Base-by-base conservation (phyloP, 73 alveolate species). In the Urostyla sp. region DNA sequence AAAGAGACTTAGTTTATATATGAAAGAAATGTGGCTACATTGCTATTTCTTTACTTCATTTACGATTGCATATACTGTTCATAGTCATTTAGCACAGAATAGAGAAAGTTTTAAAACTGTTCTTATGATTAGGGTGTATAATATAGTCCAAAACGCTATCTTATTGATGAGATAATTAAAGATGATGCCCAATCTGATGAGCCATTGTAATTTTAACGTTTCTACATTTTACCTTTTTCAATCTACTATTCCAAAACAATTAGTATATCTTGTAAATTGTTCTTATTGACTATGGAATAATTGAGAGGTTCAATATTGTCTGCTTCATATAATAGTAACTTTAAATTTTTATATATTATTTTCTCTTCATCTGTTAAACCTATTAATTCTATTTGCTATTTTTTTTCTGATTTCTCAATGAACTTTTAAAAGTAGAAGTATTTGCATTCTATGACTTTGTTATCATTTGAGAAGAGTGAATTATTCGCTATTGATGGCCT, bases 351-450 rank as follows among this genome's bases (percentile, higher is more conserved):
- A 21, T 69, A 35, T 2, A 69, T 8, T 46, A 69, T 69, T 23
- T 49, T 69, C 44, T 69, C 83, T 28, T 69, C 83, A 69, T 69
- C 72, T 4, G 53, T 16, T 13, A 69, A 45, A 45, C 49, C 21
- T 1, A 54, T 37, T 27, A 69, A 46, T 0, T 6, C 83, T 32
- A 16, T 69, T 37, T 69, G 72, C 44, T 69, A 69, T 1, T 45
- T 49, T 27, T 69, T 69, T 4, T 54, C 56, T 36, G 23, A 48
- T 4, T 43, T n/a, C 21, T 69, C 83, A 11, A 31, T 48, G 31
- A 6, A 46, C 30, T 69, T 69, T 24, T 18, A 69, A 45, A 69
- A 69, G 54, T 48, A 69, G 83, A 69, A 69, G 44, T 69, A 69
- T n/a, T 69, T 69, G 18, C 21, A n/a, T 48, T 44, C 3, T 46